Base-by-base conservation (phyloP, 306 rosid genomes). In the Prinsepia uniflora region DNA sequence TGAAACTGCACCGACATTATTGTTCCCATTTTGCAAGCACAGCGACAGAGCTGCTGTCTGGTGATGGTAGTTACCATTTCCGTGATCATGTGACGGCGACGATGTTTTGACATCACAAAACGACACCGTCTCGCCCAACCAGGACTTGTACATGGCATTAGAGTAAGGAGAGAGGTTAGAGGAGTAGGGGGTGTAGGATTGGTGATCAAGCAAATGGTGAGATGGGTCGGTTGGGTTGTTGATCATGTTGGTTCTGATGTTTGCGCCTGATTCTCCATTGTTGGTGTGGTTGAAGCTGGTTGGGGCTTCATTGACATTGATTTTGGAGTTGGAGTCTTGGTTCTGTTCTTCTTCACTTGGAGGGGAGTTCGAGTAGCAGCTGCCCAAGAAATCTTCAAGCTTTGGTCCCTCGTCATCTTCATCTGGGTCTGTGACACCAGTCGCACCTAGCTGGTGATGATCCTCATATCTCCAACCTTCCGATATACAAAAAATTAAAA, bases 371-470 rank as follows among this genome's bases (percentile, higher is more conserved):
- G 97, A 84, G 87, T 93, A 93, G 49, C 96, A 84, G 43, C 95
- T 77, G 14, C 99, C 99, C 76, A 94, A 78, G 82, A 94, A 94
- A 64, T 94, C 96, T 79, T 94, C 99, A 68, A 94, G 96, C 82
- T 94, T 94, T 62, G 99, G 97, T 40, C 90, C 86, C 47, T 82
- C 84, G 55, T 87, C 91, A 45, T 73, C 77, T 30, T 85, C 73
- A 50, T 80, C 68, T 39, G 71, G 75, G 50, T 61, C 72, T 47
- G 40, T 63, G 4, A 48, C 44, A 22, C 24, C 79, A 45, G 84
- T 76, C 44, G 86, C 84, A 17, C 72, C 82, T 71, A 90, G 77
- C 30, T 83, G 82, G 74, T 24, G 30, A 24, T 24, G 30, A 24
- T 79, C 67, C 15, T 87, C 89, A 76, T 84, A 89, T 66, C 92